phyloP scores from a whole-genome alignment of 2,329 filamentous ascomycete species.

The Exophiala alcalophila region DNA sequence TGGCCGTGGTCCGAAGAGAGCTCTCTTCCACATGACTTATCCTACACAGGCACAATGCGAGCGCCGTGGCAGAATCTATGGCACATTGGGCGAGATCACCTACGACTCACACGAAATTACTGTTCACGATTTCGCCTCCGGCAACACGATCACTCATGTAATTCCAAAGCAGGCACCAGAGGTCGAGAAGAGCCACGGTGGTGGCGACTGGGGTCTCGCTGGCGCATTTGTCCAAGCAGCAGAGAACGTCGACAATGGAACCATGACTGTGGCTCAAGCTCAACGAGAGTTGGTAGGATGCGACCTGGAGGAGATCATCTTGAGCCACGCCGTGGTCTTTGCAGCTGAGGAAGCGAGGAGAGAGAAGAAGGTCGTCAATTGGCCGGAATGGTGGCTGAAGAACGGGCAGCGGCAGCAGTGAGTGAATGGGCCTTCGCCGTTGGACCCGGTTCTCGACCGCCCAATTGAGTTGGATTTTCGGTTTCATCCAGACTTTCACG shows the following conservation, averaged over 20 bases:
- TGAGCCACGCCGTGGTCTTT: conserved; percentile 90
- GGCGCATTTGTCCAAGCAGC: conserved; percentile 81
- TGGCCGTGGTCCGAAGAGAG: conserved; percentile 70
- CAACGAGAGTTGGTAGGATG: conserved; percentile 77
- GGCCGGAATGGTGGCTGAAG: conserved; percentile 65
- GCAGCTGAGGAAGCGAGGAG: conserved; percentile 83
- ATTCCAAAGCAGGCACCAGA: conserved; percentile 58
- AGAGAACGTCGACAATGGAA: conserved; percentile 70
- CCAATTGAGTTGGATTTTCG: no score
- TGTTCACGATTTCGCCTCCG: conserved; percentile 68
- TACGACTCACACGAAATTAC: conserved; percentile 78
- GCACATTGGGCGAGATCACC: conserved; percentile 77
- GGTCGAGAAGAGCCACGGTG: conserved; percentile 63
- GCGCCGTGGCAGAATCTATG: conserved; percentile 80
- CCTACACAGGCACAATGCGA: conserved; percentile 85
- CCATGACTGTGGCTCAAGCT: conserved; percentile 64
- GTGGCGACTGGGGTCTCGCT: conserved; percentile 76
- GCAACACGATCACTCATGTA: conserved; percentile 52
- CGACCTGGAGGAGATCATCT: conserved; percentile 79
- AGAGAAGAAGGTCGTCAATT: conserved; percentile 68
- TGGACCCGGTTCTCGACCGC: no score
- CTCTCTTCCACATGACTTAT: conserved; percentile 90
- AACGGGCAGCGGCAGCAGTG: conserved; percentile 6
- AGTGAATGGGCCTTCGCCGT: no score
- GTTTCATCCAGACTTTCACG: no score